phyloP scores from a whole-genome alignment of 805 yeast genomes.

The Kluyveromyces aestuarii region DNA sequence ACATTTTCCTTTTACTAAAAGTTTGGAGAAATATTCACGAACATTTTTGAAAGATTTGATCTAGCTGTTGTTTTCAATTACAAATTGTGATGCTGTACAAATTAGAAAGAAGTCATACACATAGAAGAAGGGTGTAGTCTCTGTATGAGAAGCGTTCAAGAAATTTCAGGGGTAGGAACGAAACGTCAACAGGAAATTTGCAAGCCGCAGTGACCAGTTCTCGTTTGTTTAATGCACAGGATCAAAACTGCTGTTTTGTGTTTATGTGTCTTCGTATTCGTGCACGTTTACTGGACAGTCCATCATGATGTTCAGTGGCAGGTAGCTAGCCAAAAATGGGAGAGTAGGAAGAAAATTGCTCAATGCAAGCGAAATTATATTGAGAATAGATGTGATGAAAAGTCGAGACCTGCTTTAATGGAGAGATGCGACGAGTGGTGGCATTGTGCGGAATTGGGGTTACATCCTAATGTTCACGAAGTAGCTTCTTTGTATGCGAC shows the following conservation, averaged over 20 bases:
- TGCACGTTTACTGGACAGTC: conserved; percentile 23
- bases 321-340: conserved; percentile 46
- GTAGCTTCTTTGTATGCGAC: conserved; percentile 69
- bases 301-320: conserved; percentile 62
- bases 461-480: conserved; percentile 61
- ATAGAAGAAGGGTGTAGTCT: too few species aligned
- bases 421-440: conserved; percentile 64
- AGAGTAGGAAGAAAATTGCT: conserved; percentile 53
- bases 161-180: background rate
- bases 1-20: too few species aligned
- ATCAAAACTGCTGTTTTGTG: background rate
- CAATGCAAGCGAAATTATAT: conserved; percentile 60
- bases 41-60: too few species aligned
- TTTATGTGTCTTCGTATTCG: background rate
- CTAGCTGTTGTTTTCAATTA: too few species aligned
- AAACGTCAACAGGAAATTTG: background rate
- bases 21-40: too few species aligned
- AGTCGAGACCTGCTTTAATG: conserved; percentile 62
- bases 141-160: too few species aligned
- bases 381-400: conserved; percentile 63
- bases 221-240: background rate
- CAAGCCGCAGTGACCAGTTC: background rate
- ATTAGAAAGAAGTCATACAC: too few species aligned
- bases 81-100: too few species aligned
- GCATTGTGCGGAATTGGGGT: conserved; percentile 53